phyloP scores from a whole-genome alignment of 352 stramenopile species.

The Globisporangium barbulae region DNA sequence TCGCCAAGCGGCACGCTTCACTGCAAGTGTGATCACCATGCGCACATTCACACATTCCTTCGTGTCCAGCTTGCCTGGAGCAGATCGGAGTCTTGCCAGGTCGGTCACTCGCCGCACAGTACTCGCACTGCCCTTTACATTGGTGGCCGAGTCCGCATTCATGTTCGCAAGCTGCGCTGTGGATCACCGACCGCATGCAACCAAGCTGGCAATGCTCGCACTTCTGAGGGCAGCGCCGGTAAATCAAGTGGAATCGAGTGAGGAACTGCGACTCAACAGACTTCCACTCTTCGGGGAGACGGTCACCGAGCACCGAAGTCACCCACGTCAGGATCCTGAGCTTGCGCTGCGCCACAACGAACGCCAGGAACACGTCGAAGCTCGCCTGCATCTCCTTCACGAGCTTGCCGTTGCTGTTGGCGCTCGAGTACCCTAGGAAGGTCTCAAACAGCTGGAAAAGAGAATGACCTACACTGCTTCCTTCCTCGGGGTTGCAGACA shows the following conservation, averaged over 20 bases:
- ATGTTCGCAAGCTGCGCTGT: conserved; percentile 29
- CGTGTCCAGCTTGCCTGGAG: conserved; percentile 50
- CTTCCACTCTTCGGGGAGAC: conserved; percentile 44
- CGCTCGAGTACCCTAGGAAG: conserved; percentile 20
- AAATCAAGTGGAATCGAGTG: conserved; percentile 39
- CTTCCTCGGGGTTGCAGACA: conserved; percentile 18
- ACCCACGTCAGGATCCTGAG: conserved; percentile 41
- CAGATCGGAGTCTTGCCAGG: conserved; percentile 31
- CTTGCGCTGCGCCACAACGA: conserved; percentile 51
- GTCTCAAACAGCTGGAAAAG: conserved; percentile 21
- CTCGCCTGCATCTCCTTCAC: conserved; percentile 25
- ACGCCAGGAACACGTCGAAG: conserved; percentile 59
- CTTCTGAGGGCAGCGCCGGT: conserved; percentile 51
- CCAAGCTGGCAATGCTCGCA: conserved; percentile 51
- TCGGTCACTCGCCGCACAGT: conserved; percentile 26
- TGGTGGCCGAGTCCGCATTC: conserved; percentile 51
- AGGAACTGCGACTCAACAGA: conserved; percentile 41
- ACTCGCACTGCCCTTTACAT: conserved; percentile 45
- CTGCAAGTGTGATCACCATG: conserved; percentile 62
- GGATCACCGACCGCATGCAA: conserved; percentile 54
- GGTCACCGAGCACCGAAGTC: conserved; percentile 31
- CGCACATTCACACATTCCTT: conserved; percentile 60
- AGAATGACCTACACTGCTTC: neutral
- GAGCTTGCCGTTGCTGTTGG: conserved; percentile 17
- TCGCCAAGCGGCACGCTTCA: conserved; percentile 26